Evolutionary conservation across 352 stramenopile species (phyloP).

Genomic region (Pythium vanterpoolii): DNA sequence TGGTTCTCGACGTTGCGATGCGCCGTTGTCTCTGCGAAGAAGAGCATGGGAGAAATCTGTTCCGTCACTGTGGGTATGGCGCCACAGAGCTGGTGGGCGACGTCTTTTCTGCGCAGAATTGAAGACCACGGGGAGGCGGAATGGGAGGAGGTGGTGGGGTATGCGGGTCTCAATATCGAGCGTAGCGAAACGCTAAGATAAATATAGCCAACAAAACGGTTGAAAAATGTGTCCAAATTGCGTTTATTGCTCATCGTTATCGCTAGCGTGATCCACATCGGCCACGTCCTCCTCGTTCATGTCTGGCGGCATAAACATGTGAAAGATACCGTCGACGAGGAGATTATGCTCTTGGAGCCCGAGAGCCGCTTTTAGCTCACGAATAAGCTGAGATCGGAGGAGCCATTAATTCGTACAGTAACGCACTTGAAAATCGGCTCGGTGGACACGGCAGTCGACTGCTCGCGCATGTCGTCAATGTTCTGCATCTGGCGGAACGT

Average conservation of each 20-base stretch:
- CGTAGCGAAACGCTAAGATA: not conserved
- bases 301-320: no score
- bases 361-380: no score
- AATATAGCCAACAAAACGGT: not conserved
- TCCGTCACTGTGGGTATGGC: slow-evolving; percentile 2
- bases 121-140: not conserved
- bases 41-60: not conserved
- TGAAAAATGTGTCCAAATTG: not conserved
- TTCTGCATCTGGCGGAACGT: no score
- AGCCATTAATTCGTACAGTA: no score
- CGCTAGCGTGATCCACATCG: not conserved
- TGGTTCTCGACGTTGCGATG: slow-evolving; percentile 1
- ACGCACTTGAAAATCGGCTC: no score
- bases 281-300: not conserved
- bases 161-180: no score
- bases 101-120: not conserved
- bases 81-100: not conserved
- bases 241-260: not conserved
- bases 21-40: not conserved
- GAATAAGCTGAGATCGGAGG: no score
- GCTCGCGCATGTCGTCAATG: no score
- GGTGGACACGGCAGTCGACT: no score
- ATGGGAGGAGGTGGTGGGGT: no score
- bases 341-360: no score
- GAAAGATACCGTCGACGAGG: no score